Conservation (phyloP, 2,329 filamentous ascomycete genomes). For the Colletotrichum destructivum region DNA sequence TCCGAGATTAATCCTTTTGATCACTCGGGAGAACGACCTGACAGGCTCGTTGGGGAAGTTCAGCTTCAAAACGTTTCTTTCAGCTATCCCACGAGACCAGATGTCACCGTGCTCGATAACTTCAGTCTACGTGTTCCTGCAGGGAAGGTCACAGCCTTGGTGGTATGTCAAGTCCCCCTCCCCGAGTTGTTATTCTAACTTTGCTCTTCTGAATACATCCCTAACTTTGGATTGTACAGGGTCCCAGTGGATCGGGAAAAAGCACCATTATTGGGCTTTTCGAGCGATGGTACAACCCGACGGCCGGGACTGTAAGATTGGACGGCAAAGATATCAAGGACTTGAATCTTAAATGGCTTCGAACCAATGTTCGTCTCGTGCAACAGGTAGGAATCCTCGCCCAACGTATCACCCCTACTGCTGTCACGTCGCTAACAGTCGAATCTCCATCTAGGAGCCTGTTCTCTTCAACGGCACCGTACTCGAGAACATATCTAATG, state of each 20-base stretch:
- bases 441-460: slow-evolving; percentile 44
- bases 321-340: slow-evolving; percentile 47
- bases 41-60: slow-evolving; percentile 64
- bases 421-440: slow-evolving; percentile 18
- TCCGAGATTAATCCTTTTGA: slow-evolving; percentile 46
- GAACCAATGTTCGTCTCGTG: slow-evolving; percentile 50
- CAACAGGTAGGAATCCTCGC: slow-evolving; percentile 44
- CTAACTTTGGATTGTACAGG: slow-evolving; percentile 47
- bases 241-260: slow-evolving; percentile 77
- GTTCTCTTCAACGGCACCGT: slow-evolving; percentile 47
- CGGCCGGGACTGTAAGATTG: slow-evolving; percentile 43
- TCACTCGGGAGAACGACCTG: slow-evolving; percentile 38
- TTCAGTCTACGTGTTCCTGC: slow-evolving; percentile 73
- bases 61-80: slow-evolving; percentile 75
- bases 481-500: slow-evolving; percentile 46
- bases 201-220: slow-evolving; percentile 49
- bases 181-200: slow-evolving; percentile 53
- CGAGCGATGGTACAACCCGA: slow-evolving; percentile 72
- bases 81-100: slow-evolving; percentile 78
- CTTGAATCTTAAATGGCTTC: slow-evolving; percentile 50
- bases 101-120: slow-evolving; percentile 75
- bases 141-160: slow-evolving; percentile 77
- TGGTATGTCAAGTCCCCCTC: slow-evolving; percentile 46
- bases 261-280: slow-evolving; percentile 78
- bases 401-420: not conserved